Evolutionary conservation across 169 alveolate species (phyloP), one percentile per base, ranked within the genome.

Genomic region (Theileria orientalis): DNA sequence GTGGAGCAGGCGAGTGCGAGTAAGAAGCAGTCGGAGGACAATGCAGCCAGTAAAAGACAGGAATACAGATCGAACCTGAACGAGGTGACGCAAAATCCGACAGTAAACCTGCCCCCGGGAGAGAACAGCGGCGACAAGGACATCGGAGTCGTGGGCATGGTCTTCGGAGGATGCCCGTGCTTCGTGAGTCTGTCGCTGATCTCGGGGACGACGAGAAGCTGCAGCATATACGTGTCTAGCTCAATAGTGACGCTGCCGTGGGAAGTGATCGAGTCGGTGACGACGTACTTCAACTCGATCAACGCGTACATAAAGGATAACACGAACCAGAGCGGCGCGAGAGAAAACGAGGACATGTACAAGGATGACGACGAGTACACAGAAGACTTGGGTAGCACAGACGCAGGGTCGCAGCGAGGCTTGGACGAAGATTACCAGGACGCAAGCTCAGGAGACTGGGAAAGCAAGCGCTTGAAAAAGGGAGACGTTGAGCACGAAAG

Each of bases 221-320:
- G 77, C 29, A 32, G 30, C 59, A 49, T 69, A 37, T 42, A 68
- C 54, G 19, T 79, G 29, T 71, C 83, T 0, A 63, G 62, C 42
- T n/a, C 54, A 19, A 63, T 71, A 57, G 74, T 63, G 32, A 71
- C 63, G 63, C n/a, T 79, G 3, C 67, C 77, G 21, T 73, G 82
- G 83, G 87, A 79, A 64, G 64, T 72, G n/a, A 35, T 71, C 23
- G 83, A 79, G 66, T 56, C 66, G 32, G 14, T 56, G 21, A 56
- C 66, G 46, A 56, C 66, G 21, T 52, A 74, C 69, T 19, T 35
- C 0, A 56, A 56, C 66, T 56, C 66, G 6, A 30, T 56, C 21
- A 3, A 56, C 44, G 66, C 66, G 23, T 56, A 56, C 41, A 56
- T 56, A 56, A 56, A 56, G 71, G 56, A 37, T 27, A 62, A 62